A percentile compares a stretch with the other conserved stretches of the same genome.
Evolutionary conservation across 2,329 filamentous ascomycete genomes (phyloP).

Genomic region (Nectriaceae sp.): DNA sequence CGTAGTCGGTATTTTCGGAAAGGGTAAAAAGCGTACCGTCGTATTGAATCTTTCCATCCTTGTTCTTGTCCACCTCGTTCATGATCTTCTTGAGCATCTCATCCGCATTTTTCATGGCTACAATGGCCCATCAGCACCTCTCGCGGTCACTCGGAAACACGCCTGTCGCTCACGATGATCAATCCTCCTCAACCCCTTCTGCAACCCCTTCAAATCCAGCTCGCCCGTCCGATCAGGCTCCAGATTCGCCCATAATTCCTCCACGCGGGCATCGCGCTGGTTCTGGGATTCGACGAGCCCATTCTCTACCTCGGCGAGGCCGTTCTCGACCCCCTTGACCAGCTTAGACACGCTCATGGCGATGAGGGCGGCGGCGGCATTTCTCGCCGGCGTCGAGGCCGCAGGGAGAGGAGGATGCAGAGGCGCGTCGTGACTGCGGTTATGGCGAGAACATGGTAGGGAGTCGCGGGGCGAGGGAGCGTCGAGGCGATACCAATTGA

Average conservation of each 20-base stretch:
- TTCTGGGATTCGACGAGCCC: slow-evolving; percentile 77
- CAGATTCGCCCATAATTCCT: slow-evolving; percentile 80
- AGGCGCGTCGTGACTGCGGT: slow-evolving; percentile 12
- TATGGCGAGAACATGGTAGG: slow-evolving; percentile 26
- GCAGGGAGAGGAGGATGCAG: slow-evolving; percentile 9
- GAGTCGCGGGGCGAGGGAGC: slow-evolving; percentile 3
- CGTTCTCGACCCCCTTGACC: slow-evolving; percentile 56
- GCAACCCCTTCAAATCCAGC: slow-evolving; percentile 81
- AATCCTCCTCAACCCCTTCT: slow-evolving; percentile 82
- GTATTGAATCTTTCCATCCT: slow-evolving; percentile 88
- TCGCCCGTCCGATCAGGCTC: slow-evolving; percentile 76
- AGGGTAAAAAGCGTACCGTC: slow-evolving; percentile 61
- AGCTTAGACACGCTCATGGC: slow-evolving; percentile 47
- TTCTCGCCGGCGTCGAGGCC: slow-evolving; percentile 27
- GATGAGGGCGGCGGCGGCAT: slow-evolving; percentile 31
- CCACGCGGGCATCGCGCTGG: slow-evolving; percentile 78
- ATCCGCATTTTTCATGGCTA: slow-evolving; percentile 86
- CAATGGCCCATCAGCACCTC: slow-evolving; percentile 27
- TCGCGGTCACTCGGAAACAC: slow-evolving; percentile 5
- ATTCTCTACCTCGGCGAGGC: slow-evolving; percentile 60
- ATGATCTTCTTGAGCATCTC: slow-evolving; percentile 80
- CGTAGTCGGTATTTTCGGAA: slow-evolving; percentile 10
- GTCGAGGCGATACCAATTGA: slow-evolving; percentile 19
- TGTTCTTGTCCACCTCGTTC: slow-evolving; percentile 79
- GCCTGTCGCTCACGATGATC: slow-evolving; percentile 73